Evolutionary conservation across 2,329 filamentous ascomycete species (phyloP).

Genomic region (Aphanocladium album): DNA sequence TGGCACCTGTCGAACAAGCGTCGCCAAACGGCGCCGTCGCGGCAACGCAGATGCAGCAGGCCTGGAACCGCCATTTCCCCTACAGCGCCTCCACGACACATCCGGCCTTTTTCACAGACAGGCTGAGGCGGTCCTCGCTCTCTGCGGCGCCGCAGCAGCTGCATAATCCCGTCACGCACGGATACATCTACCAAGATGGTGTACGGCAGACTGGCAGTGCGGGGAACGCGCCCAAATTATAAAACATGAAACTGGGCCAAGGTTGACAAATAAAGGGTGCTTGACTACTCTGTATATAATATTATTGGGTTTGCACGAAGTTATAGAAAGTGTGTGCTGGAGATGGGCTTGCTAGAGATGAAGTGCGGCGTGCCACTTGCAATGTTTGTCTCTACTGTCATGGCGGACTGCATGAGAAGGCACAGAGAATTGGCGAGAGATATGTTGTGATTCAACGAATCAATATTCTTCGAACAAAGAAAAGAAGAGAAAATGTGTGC

Average conservation of each 20-base stretch:
- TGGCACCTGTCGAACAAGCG: not conserved
- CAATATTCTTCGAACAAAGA: constrained; percentile 2
- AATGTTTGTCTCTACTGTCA: no score
- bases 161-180: constrained; percentile 51
- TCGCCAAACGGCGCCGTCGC: not conserved
- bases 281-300: no score
- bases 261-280: not conserved
- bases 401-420: no score
- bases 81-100: constrained; percentile 59
- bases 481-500: not conserved
- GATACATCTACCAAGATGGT: constrained; percentile 54
- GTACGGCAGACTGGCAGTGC: constrained; percentile 25
- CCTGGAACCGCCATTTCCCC: constrained; percentile 23
- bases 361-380: no score
- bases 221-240: constrained; percentile 30
- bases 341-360: no score
- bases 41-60: constrained; percentile 3
- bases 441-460: not conserved
- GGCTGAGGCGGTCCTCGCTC: constrained; percentile 52
- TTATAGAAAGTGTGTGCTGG: no score
- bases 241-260: constrained; percentile 17
- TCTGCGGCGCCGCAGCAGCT: constrained; percentile 16
- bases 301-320: not conserved
- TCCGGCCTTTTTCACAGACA: constrained; percentile 70
- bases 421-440: no score